Evolutionary conservation across 345 rosid genomes (phyloP), one percentile per base, ranked within the genome.

Genomic region (rapeseed (Brassica napus)): DNA sequence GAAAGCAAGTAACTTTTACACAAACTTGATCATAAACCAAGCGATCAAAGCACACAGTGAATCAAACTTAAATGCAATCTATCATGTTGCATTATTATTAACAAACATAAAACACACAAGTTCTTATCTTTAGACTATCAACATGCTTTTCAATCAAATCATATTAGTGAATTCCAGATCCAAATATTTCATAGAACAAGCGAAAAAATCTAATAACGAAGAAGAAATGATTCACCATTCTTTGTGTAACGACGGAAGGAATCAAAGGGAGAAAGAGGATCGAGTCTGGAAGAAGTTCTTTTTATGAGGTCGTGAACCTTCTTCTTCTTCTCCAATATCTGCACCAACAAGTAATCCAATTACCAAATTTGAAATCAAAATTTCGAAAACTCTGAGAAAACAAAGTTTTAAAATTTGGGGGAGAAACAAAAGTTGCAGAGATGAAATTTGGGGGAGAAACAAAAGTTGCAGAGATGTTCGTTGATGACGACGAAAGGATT

Each of bases 321-420:
- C 82, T 86, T 91, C 83, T 86, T 92, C 89, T 82, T 91, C 82
- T 88, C 97, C 70, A 91, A 79, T 35, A 86, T 68, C 97, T 90
- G 81, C 81, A 68, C 21, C 21, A 24, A 24, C 26, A 24, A 24
- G 26, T 24, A 24, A 24, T 24, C 26, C 26, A 24, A 4, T 47
- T 49, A 28, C 47, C 26, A n/a, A 23, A 32, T 35, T 4, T 44
- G 8, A 16, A 34, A 26, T 15, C 65, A 39, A 39, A 1, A 14
- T n/a, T 21, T 16, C 73, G 30, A 24, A 24, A 55, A 35, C 24
- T 8, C 52, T 57, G 8, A 47, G 54, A 49, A 49, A 49, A 4
- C 16, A 49, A n/a, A 9, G 9, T 58, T 15, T 28, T 47, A 16
- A 21, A 15, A 32, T 11, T 55, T 65, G 2, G 26, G 2, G 26